phyloP scores from a whole-genome alignment of 306 rosid genomes.

The Citrullus colocynthis region DNA sequence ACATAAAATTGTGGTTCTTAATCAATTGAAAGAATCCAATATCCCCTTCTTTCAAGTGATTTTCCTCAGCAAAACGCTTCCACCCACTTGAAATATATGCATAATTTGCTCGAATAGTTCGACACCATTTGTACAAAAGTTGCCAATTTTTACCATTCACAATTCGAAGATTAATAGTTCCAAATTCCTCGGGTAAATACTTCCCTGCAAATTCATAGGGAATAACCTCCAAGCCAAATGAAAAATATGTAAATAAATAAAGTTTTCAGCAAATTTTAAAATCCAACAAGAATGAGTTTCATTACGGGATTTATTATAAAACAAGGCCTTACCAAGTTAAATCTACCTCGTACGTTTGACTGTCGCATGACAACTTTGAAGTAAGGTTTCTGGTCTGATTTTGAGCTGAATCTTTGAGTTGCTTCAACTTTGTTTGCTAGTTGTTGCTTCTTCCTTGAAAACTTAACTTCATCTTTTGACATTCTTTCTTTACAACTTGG shows the following conservation, averaged over 20 bases:
- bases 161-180: neutral
- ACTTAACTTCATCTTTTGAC: neutral
- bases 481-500: neutral
- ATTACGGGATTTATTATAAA: neutral
- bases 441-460: neutral
- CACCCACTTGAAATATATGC: constrained; percentile 16
- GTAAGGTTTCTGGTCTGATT: neutral
- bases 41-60: constrained; percentile 13
- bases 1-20: neutral
- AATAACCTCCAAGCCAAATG: neutral
- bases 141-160: constrained; percentile 11
- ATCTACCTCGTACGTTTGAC: neutral
- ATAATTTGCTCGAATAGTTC: too few species aligned
- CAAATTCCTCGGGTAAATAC: neutral
- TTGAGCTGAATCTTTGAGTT: neutral
- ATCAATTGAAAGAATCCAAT: constrained; percentile 14
- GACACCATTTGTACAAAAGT: neutral
- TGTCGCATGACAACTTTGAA: constrained; percentile 6
- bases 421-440: neutral
- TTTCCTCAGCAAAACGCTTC: constrained; percentile 14
- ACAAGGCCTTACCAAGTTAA: neutral
- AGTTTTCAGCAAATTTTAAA: too few species aligned
- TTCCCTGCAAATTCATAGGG: neutral
- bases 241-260: too few species aligned
- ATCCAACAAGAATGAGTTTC: too few species aligned